Evolutionary conservation across 2,329 filamentous ascomycete species (phyloP).

Genomic region (Beauveria caledonica): DNA sequence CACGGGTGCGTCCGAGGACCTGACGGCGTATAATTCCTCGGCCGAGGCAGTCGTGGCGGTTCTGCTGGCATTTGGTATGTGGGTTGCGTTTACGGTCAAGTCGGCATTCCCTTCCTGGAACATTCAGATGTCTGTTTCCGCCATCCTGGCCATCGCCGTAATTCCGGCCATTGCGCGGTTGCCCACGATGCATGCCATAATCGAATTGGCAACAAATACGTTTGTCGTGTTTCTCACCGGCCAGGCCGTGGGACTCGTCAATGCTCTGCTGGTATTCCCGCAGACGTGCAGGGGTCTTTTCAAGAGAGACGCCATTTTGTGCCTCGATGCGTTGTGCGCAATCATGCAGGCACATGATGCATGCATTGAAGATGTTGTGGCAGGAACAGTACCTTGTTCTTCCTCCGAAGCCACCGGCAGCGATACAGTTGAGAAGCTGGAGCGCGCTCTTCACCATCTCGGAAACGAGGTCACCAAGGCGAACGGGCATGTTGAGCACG

Average conservation of each 20-base stretch:
- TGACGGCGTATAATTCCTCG: constrained; percentile 2
- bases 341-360: not conserved
- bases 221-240: not conserved
- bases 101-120: constrained; percentile 6
- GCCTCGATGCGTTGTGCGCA: not conserved
- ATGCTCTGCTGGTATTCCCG: constrained; percentile 2
- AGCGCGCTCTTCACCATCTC: not conserved
- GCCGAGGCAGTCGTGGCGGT: constrained; percentile 8
- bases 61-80: not conserved
- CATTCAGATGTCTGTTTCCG: not conserved
- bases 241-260: not conserved
- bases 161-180: not conserved
- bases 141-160: constrained; percentile 1
- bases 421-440: not conserved
- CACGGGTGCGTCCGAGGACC: not conserved
- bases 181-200: not conserved
- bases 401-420: not conserved
- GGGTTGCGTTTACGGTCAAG: constrained; percentile 6
- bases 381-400: not conserved
- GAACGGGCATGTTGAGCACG: constrained; percentile 4
- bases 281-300: constrained; percentile 7
- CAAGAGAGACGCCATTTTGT: not conserved
- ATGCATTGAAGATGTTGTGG: not conserved
- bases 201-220: not conserved
- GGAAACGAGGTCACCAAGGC: constrained; percentile 6